Conservation (phyloP, 768 basidiomycete species). For the Boletus vermiculosoides region DNA sequence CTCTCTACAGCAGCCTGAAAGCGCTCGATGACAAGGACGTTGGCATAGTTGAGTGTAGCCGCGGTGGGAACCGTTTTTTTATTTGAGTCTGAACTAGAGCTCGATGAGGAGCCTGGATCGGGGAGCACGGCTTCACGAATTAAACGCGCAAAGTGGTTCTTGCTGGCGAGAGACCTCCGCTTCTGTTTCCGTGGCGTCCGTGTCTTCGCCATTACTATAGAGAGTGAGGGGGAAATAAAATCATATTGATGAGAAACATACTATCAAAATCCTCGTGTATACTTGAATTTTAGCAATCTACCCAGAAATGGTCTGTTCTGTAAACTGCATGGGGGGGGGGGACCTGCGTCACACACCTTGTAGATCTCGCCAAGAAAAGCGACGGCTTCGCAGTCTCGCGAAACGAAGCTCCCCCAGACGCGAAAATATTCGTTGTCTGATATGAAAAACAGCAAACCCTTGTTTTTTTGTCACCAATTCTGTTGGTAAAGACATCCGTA, state of each 20-base stretch:
- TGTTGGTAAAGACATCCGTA: not conserved
- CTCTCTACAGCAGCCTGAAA: conserved; percentile 29
- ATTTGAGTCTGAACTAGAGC: conserved; percentile 1
- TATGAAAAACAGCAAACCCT: not conserved
- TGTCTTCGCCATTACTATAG: conserved; percentile 13
- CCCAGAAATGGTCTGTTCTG: not conserved
- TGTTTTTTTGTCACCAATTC: not conserved
- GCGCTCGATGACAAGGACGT: conserved; percentile 27
- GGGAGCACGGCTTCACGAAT: conserved; percentile 18
- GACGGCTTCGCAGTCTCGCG: not conserved
- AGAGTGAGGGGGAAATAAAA: not conserved
- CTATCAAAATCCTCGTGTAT: not conserved
- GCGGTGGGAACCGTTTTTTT: not conserved
- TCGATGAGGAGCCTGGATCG: conserved; percentile 2
- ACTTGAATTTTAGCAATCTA: not conserved
- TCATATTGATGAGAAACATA: not conserved
- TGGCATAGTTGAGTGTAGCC: conserved; percentile 22
- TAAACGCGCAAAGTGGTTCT: conserved; percentile 23
- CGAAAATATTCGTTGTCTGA: not conserved
- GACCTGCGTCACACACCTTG: not conserved
- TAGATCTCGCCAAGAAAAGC: not conserved
- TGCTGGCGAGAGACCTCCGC: conserved; percentile 24
- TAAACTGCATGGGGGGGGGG: not conserved
- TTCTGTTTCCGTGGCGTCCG: conserved; percentile 25
- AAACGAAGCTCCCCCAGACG: conserved; percentile 34